These are phyloP conservation scores for Edaphochlamys debaryana DNA, from an alignment of 139 green algal species.

Conservation along the genomic window DNA sequence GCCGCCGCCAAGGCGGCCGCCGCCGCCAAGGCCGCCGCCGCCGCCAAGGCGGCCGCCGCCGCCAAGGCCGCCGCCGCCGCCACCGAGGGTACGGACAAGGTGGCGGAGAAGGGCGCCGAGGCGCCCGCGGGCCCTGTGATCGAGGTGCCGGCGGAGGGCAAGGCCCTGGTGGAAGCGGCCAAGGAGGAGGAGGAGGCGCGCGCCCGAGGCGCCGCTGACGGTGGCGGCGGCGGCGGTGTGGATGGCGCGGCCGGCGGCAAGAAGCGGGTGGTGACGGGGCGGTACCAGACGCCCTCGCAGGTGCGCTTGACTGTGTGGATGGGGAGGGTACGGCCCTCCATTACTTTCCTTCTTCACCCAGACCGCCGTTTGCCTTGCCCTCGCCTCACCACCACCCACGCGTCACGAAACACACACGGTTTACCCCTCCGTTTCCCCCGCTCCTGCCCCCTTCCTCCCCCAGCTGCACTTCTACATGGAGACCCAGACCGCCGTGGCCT, in stretches of 20 bases:
- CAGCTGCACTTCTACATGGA: constrained; percentile 77
- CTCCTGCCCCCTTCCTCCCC: background rate
- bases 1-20: too few relatives aligned
- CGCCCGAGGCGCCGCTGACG: background rate
- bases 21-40: too few relatives aligned
- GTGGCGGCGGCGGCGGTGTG: background rate
- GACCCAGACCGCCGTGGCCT: constrained; percentile 62
- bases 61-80: background rate
- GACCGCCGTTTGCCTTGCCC: too few relatives aligned
- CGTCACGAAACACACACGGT: background rate
- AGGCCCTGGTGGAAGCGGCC: constrained; percentile 1
- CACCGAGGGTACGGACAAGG: background rate
- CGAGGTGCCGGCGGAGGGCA: too few relatives aligned
- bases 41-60: background rate
- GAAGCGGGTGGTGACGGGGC: background rate
- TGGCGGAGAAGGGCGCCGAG: too few relatives aligned
- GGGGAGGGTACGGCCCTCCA: too few relatives aligned
- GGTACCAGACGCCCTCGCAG: constrained; percentile 1
- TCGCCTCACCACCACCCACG: too few relatives aligned
- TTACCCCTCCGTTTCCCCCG: background rate
- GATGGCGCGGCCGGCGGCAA: background rate
- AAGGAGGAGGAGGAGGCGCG: background rate
- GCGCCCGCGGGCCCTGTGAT: too few relatives aligned
- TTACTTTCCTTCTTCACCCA: too few relatives aligned
- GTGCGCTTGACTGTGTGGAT: too few relatives aligned